phyloP scores from a whole-genome alignment of 2,329 filamentous ascomycete species.

The Endoconidiophora laricicola region DNA sequence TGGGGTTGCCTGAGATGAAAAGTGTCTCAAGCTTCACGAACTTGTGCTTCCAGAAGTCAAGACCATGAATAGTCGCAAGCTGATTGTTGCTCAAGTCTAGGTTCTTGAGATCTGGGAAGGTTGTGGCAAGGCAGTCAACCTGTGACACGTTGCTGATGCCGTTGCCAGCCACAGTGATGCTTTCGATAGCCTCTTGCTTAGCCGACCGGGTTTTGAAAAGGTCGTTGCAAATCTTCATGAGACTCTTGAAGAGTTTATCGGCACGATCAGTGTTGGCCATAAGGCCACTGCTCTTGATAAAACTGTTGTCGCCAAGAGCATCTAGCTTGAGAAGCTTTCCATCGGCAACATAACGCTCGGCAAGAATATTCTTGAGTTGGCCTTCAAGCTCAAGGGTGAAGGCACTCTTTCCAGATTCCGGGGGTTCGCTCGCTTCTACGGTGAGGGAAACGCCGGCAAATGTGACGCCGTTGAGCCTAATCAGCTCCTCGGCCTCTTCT shows the following conservation, averaged over 20 bases:
- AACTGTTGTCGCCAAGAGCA: constrained; percentile 53
- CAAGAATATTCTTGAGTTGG: constrained; percentile 54
- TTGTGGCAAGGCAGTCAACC: constrained; percentile 59
- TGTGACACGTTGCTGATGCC: constrained; percentile 54
- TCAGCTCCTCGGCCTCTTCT: constrained; percentile 45
- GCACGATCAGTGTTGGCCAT: constrained; percentile 55
- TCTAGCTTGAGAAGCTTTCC: constrained; percentile 71
- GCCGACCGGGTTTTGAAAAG: constrained; percentile 56
- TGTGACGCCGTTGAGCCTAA: constrained; percentile 49
- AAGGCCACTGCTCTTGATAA: constrained; percentile 57
- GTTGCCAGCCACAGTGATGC: constrained; percentile 70
- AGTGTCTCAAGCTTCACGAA: constrained; percentile 69
- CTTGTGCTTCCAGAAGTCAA: constrained; percentile 63
- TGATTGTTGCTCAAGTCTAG: constrained; percentile 78
- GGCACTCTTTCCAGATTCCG: constrained; percentile 24
- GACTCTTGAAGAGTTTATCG: constrained; percentile 77
- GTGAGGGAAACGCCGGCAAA: constrained; percentile 49
- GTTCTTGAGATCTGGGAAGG: constrained; percentile 73
- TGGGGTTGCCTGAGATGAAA: constrained; percentile 60
- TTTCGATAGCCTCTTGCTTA: constrained; percentile 63
- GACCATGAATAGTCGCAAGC: constrained; percentile 47
- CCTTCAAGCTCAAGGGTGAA: constrained; percentile 45
- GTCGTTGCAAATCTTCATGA: constrained; percentile 73
- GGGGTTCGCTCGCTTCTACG: background rate
- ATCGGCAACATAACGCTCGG: constrained; percentile 52